phyloP scores from a whole-genome alignment of 2,329 filamentous ascomycete genomes.

The Fusarium goolgardi region DNA sequence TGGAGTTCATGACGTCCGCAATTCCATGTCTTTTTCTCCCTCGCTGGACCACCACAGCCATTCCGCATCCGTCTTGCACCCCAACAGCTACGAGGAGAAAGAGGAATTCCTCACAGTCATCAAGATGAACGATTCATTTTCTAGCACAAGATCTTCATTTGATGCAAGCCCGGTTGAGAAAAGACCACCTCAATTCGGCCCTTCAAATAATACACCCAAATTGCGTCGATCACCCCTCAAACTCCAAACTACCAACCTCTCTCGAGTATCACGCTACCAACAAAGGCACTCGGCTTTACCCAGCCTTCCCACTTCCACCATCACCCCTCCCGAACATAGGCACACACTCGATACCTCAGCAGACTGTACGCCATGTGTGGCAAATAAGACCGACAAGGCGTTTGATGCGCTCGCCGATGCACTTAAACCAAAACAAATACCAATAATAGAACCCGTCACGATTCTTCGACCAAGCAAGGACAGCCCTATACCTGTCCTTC shows the following conservation, averaged over 20 bases:
- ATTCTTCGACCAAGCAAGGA: not conserved
- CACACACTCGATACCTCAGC: not conserved
- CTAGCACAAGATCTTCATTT: not conserved
- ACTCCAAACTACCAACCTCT: constrained; percentile 18
- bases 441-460: not conserved
- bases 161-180: not conserved
- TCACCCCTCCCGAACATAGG: not conserved
- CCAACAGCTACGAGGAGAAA: constrained; percentile 10
- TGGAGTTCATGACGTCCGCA: constrained; percentile 14
- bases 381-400: constrained; percentile 11
- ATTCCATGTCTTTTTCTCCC: constrained; percentile 15
- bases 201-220: not conserved
- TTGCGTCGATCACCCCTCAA: constrained; percentile 3
- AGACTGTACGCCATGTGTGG: constrained; percentile 4
- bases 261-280: not conserved
- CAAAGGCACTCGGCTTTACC: constrained; percentile 8
- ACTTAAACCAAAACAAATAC: not conserved
- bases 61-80: constrained; percentile 8
- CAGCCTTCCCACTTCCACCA: not conserved
- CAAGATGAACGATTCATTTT: not conserved
- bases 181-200: not conserved
- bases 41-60: constrained; percentile 15
- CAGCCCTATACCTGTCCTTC: not conserved
- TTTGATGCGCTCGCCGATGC: constrained; percentile 14
- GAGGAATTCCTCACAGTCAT: constrained; percentile 9